Evolutionary conservation across 768 basidiomycete genomes (phyloP).

Genomic region (Rossbeevera mucosa): DNA sequence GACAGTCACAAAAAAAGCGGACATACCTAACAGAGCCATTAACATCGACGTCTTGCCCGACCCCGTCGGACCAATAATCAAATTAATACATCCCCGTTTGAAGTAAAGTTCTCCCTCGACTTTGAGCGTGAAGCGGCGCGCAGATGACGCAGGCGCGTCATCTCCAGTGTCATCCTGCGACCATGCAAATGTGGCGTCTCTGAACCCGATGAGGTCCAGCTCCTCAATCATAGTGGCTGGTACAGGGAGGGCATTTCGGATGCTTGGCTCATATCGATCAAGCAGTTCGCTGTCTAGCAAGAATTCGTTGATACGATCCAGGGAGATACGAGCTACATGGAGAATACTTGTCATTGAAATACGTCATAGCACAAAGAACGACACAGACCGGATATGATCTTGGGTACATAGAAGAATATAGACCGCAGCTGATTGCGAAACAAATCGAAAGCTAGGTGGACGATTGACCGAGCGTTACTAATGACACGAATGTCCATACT

Average conservation of each 20-base stretch:
- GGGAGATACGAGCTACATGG: background rate
- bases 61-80: slow-evolving; percentile 3
- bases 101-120: slow-evolving; percentile 1
- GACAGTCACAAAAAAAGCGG: background rate
- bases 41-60: slow-evolving; percentile 4
- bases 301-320: slow-evolving; percentile 4
- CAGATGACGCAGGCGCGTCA: background rate
- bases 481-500: background rate
- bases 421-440: background rate
- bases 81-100: background rate
- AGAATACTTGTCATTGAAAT: no score
- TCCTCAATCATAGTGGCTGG: background rate
- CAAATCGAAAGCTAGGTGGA: background rate
- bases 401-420: background rate
- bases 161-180: background rate
- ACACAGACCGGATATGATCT: background rate
- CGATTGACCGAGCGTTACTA: background rate
- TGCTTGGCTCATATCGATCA: background rate
- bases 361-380: no score
- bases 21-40: background rate
- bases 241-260: background rate
- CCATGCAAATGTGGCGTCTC: slow-evolving; percentile 2
- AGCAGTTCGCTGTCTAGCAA: slow-evolving; percentile 1
- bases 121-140: background rate
- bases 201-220: background rate